Conservation (phyloP, 1,284 basidiomycete genomes). For the Tilletiaria anomala region DNA sequence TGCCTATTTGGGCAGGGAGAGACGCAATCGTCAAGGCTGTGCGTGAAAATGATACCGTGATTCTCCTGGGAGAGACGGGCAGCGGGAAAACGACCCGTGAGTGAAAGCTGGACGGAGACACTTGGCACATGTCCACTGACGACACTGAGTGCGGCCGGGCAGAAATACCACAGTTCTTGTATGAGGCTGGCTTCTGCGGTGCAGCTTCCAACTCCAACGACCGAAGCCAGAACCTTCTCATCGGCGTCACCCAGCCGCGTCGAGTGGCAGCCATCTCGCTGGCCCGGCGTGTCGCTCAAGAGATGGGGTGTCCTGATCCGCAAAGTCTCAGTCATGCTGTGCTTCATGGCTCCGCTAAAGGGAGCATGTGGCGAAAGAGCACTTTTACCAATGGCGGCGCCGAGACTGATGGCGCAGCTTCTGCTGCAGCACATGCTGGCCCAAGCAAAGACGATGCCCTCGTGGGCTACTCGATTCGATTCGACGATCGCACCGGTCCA, state of each 20-base stretch:
- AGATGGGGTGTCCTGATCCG: slow-evolving; percentile 50
- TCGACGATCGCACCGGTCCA: slow-evolving; percentile 62
- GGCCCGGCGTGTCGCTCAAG: slow-evolving; percentile 70
- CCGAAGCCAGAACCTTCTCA: slow-evolving; percentile 4
- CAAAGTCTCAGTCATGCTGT: not conserved
- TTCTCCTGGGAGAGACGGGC: slow-evolving; percentile 71
- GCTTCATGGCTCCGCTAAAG: not conserved
- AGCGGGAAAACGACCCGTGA: slow-evolving; percentile 47
- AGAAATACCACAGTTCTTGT: slow-evolving; percentile 81
- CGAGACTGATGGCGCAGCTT: no score
- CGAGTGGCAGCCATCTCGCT: slow-evolving; percentile 86
- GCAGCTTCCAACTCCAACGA: not conserved
- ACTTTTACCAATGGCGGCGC: no score
- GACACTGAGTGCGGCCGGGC: not conserved
- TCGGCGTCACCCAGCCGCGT: slow-evolving; percentile 64
- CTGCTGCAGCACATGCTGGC: not conserved
- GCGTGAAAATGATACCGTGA: slow-evolving; percentile 64
- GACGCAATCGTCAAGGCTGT: slow-evolving; percentile 17
- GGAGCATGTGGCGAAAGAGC: not conserved
- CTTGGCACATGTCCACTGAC: no score
- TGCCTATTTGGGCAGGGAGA: slow-evolving; percentile 28
- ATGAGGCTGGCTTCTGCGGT: slow-evolving; percentile 49
- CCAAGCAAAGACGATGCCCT: slow-evolving; percentile 29
- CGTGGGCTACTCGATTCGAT: slow-evolving; percentile 89
- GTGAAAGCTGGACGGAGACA: no score